A percentile compares a stretch with the other conserved stretches of the same genome.
phyloP scores from a whole-genome alignment of 148 eudicot genomes.

The Cornus suecica region DNA sequence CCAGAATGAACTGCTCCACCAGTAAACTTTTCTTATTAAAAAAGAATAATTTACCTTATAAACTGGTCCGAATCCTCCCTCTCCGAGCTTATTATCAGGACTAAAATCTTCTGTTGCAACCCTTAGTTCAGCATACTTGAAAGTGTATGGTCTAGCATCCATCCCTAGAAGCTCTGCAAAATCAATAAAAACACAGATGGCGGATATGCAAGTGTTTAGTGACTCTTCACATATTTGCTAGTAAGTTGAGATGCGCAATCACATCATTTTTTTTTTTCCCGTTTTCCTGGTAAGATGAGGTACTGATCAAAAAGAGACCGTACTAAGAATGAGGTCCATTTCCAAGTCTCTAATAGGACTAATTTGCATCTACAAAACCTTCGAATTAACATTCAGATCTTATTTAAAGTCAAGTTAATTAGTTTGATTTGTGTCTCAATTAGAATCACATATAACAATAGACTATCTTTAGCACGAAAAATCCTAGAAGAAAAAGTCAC shows the following conservation, averaged over 20 bases:
- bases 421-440: too few species aligned
- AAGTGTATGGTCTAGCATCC: constrained; percentile 55
- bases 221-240: not conserved
- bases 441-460: too few species aligned
- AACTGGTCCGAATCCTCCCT: constrained; percentile 72
- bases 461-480: too few species aligned
- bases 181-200: not conserved
- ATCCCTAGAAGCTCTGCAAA: constrained; percentile 62
- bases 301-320: not conserved
- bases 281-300: not conserved
- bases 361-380: too few species aligned
- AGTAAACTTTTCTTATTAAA: not conserved
- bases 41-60: constrained; percentile 39
- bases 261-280: not conserved
- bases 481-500: too few species aligned
- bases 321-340: too few species aligned
- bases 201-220: not conserved
- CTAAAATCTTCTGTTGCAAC: constrained; percentile 59
- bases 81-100: constrained; percentile 54
- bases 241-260: not conserved
- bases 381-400: too few species aligned
- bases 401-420: too few species aligned
- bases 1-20: not conserved
- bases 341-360: too few species aligned
- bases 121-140: constrained; percentile 62